Evolutionary conservation across 805 yeast genomes (phyloP).

Genomic region (Barnettozyma salicaria): DNA sequence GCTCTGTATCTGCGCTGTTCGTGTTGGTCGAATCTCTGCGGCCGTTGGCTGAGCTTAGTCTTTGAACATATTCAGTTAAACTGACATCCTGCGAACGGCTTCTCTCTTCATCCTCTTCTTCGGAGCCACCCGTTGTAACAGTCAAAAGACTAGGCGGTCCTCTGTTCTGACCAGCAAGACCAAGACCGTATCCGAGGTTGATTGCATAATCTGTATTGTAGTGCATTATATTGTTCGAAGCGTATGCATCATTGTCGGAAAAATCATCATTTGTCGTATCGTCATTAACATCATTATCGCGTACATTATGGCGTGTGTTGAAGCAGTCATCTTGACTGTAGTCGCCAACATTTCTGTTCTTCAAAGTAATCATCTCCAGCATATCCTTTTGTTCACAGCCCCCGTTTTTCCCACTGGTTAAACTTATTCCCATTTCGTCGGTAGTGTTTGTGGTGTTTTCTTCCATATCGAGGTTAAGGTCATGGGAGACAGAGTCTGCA

Average conservation of each 20-base stretch:
- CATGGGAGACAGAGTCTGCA: not conserved
- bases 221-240: not conserved
- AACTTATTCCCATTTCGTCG: not conserved
- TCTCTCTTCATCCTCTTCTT: not conserved
- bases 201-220: slow-evolving; percentile 18
- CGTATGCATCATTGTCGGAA: not conserved
- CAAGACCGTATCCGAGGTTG: slow-evolving; percentile 24
- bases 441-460: not conserved
- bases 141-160: slow-evolving; percentile 26
- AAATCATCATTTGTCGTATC: not conserved
- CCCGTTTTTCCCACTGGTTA: not conserved
- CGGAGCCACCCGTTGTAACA: slow-evolving; percentile 17
- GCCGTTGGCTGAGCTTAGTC: slow-evolving; percentile 15
- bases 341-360: not conserved
- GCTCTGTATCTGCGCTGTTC: too few species aligned
- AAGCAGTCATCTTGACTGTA: not conserved
- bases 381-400: not conserved
- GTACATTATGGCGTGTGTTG: slow-evolving; percentile 1
- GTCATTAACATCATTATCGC: not conserved
- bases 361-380: not conserved
- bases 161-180: slow-evolving; percentile 17
- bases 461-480: slow-evolving; percentile 1
- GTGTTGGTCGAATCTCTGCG: not conserved
- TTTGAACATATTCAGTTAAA: slow-evolving; percentile 20
- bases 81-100: slow-evolving; percentile 3